Percentiles rank a stretch among this genome's conserved stretches.
phyloP scores from a whole-genome alignment of 2,329 filamentous ascomycete genomes.

The Trichophyton rubrum region DNA sequence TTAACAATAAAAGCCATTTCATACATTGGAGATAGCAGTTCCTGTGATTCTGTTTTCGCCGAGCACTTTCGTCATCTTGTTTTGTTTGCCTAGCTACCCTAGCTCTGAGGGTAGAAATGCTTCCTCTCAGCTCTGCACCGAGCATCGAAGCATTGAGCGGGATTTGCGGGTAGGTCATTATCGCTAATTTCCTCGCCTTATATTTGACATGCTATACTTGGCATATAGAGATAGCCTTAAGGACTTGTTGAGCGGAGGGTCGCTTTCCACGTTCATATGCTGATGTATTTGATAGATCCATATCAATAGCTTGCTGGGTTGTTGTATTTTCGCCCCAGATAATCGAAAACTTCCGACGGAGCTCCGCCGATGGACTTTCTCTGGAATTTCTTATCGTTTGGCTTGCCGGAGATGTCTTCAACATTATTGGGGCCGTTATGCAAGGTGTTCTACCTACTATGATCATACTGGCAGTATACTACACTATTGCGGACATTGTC shows the following conservation, averaged over 20 bases:
- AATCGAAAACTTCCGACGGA: conserved; percentile 78
- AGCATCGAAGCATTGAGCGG: conserved; percentile 86
- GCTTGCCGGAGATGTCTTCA: conserved; percentile 91
- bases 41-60: background rate
- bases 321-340: conserved; percentile 97
- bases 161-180: conserved; percentile 59
- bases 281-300: conserved; percentile 47
- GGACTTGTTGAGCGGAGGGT: conserved; percentile 4
- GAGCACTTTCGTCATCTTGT: background rate
- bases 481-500: conserved; percentile 83
- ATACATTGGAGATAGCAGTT: background rate
- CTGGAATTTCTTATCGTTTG: conserved; percentile 87
- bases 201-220: background rate
- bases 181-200: background rate
- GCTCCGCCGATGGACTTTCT: conserved; percentile 76
- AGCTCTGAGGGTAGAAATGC: conserved; percentile 14
- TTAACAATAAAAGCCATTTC: background rate
- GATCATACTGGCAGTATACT: conserved; percentile 89
- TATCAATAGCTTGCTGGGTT: conserved; percentile 96
- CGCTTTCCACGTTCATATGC: background rate
- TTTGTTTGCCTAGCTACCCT: background rate
- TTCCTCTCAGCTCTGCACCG: conserved; percentile 27
- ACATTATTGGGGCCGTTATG: conserved; percentile 81
- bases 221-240: too few species aligned
- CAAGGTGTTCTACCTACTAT: conserved; percentile 91